These are phyloP conservation scores for Komagataea norvegica DNA, from an alignment of 1,139 yeast genomes.

Conservation along the genomic window DNA sequence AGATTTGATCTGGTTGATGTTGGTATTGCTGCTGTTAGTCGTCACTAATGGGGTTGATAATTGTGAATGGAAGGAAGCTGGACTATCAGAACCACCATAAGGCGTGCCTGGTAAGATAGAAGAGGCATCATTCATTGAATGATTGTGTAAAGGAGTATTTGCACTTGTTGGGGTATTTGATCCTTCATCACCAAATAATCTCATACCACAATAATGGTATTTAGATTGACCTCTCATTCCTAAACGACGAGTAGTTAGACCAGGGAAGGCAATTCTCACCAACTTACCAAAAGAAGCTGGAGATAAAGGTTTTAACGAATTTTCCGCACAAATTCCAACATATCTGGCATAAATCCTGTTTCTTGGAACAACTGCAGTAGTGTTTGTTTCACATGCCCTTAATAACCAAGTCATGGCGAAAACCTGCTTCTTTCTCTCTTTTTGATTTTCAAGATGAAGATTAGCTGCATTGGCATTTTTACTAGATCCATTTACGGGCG, in stretches of 20 bases:
- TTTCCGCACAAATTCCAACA: constrained; percentile 65
- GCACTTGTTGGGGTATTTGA: constrained; percentile 20
- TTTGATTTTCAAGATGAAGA: constrained; percentile 25
- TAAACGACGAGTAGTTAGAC: constrained; percentile 71
- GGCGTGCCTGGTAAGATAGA: constrained; percentile 32
- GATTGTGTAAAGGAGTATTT: constrained; percentile 25
- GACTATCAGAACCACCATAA: constrained; percentile 28
- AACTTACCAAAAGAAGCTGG: constrained; percentile 89
- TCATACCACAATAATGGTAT: constrained; percentile 87
- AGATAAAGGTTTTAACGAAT: constrained; percentile 63
- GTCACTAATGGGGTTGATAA: constrained; percentile 24
- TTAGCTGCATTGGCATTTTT: constrained; percentile 6
- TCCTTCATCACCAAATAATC: constrained; percentile 48
- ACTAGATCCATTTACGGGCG: constrained; percentile 13
- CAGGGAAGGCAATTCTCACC: constrained; percentile 69
- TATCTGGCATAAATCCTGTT: constrained; percentile 79
- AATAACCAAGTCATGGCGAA: constrained; percentile 81
- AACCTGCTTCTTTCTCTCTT: constrained; percentile 67
- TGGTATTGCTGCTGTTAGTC: constrained; percentile 10
- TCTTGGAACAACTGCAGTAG: constrained; percentile 76
- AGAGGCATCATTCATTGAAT: constrained; percentile 19
- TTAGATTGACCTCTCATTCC: constrained; percentile 89
- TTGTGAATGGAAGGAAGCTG: constrained; percentile 24
- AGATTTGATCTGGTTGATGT: constrained; percentile 8
- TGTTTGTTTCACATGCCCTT: constrained; percentile 59